Evolutionary conservation across 805 yeast genomes (phyloP), one percentile per base, ranked within the genome.

Genomic region (Saturnispora galanensis): DNA sequence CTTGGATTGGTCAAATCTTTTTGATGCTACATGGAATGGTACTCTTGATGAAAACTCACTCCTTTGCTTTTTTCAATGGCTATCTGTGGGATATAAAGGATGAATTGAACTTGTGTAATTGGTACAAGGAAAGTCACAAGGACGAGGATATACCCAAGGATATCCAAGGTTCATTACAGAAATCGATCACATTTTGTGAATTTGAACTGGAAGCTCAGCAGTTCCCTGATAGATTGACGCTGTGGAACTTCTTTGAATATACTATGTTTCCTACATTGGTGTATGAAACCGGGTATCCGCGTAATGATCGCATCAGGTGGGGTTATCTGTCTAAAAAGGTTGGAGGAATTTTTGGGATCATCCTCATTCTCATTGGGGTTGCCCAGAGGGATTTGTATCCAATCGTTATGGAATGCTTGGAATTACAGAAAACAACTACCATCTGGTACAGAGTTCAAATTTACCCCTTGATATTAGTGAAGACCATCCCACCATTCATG

Each of bases 1-100:
- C 94, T 10, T 93, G 98, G 98, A 84, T 89, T 41, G 95, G 87
- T 2, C 79, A 80, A 56, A 89, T 89, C 36, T 93, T 86, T 56
- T 64, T 93, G 50, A 74, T 86, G 48, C 67, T 93, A 42, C 98
- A 93, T 59, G 77, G 88, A 10, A 68, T 87, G 40, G 97, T 93
- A 2, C 68, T 88, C 51, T 59, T 94, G 53, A 93, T 93, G 99
- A 93, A 93, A 60, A 82, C 83, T 78, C 97, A 93, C 61, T 88
- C 97, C 2, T 93, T 81, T 59, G 86, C 86, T 2, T 88, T 84
- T 56, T 93, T 80, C 66, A 89, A 89, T 57, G 98, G 97, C 0
- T 87, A 90, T 59, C 65, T 93, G 47, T 85, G 94, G 88, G 65
- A 60, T 31, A 75, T 81, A 37, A 55, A 60, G 17, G 62, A 66